Evolutionary conservation across 768 basidiomycete species (phyloP).

Genomic region (Suillus luteus): DNA sequence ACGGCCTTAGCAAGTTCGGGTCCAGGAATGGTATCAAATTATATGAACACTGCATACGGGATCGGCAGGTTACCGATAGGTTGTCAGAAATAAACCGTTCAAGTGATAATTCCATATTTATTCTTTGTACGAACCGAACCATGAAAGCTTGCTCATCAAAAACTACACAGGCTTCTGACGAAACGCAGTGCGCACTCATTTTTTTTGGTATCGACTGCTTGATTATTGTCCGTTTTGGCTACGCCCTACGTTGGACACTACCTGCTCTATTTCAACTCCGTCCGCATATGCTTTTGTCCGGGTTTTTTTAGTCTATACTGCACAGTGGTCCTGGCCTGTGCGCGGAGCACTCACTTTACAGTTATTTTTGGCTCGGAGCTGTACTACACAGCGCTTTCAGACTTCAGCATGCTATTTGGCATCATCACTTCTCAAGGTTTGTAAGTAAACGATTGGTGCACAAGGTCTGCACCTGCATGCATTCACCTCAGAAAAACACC

Average conservation of each 20-base stretch:
- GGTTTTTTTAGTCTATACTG: too few relatives aligned
- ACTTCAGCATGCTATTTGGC: not conserved
- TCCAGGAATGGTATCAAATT: slow-evolving; percentile 32
- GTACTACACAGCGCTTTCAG: not conserved
- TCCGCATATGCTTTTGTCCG: too few relatives aligned
- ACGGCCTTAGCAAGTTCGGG: slow-evolving; percentile 12
- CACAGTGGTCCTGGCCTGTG: too few relatives aligned
- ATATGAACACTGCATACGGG: slow-evolving; percentile 4
- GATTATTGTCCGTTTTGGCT: too few relatives aligned
- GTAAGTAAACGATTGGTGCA: not conserved
- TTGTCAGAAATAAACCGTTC: not conserved
- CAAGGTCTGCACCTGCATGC: not conserved
- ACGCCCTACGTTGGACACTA: too few relatives aligned
- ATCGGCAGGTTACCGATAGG: not conserved
- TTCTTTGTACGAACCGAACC: not conserved
- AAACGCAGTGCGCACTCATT: too few relatives aligned
- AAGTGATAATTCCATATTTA: not conserved
- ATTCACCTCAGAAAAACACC: too few relatives aligned
- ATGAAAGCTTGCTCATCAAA: not conserved
- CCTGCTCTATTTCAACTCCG: too few relatives aligned
- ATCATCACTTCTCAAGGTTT: not conserved
- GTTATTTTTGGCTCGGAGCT: not conserved
- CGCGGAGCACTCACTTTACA: not conserved
- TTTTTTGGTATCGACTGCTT: too few relatives aligned
- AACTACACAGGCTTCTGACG: not conserved